Base-by-base conservation (phyloP, 2,329 filamentous ascomycete genomes). In the Boeremia exigua region DNA sequence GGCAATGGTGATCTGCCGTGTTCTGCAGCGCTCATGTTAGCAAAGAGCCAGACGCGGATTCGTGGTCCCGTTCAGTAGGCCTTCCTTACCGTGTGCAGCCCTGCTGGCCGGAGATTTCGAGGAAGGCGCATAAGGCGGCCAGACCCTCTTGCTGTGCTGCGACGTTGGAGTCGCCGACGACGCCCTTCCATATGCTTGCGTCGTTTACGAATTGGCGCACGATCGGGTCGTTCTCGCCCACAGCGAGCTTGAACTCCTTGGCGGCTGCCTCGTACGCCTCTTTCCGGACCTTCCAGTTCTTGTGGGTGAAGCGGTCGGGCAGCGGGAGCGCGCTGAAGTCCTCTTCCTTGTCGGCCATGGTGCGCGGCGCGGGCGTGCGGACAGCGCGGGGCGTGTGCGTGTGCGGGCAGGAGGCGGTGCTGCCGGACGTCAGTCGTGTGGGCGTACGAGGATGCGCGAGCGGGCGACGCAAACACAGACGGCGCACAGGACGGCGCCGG, bases 231-330 rank as follows among this genome's bases (percentile, higher is more conserved):
- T 87, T 85, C 74, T 98, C 94, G 77, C 93, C 89, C 58, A 91
- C 88, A 6, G 93, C 92, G 55, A 86, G 81, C 73, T 92, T 88
- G 75, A 99, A 98, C 65, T 88, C 86, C 76, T 95, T 93, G 36
- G 89, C 86, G 17, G 92, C 93, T 65, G 95, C 92, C 82, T 99
- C 95, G 74, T 98, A 99, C 48, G 88, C 95, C 72, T 87, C 87
- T 79, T 99, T 99, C 71, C 95, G 86, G 37, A 96, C 93, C 84
- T 99, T 99, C 95, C 95, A 99, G 71, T 90, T 86, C 89, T 96
- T 96, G 81, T 96, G 92, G 50, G 85, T 81, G 78, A 93, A 96
- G 73, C 91, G 86, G 61, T 96, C 92, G 39, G 86, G 81, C 52
- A 96, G 77, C 38, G 92, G 89, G 59, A 96, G 80, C 62, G 88